A percentile compares a stretch with the other conserved stretches of the same genome.
Evolutionary conservation across 768 basidiomycete genomes (phyloP).

Genomic region (Brasilioporus rufonigricans): DNA sequence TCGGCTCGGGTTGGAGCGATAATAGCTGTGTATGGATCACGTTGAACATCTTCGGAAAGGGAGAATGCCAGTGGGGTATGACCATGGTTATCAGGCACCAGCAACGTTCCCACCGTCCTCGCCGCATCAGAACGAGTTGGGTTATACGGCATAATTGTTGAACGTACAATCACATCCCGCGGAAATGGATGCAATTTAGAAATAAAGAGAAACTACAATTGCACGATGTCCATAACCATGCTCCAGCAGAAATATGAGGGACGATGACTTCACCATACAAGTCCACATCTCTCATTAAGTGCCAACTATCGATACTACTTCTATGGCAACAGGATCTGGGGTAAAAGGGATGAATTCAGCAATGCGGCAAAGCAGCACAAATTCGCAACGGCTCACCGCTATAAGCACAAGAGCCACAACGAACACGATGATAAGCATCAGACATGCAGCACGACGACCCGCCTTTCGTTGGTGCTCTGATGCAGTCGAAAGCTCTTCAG

Average conservation of each 20-base stretch:
- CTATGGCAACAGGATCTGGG: conserved; percentile 28
- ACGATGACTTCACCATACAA: conserved; percentile 6
- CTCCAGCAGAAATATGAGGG: conserved; percentile 1
- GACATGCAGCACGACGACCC: conserved; percentile 83
- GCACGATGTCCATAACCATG: conserved; percentile 15
- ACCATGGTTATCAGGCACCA: neutral
- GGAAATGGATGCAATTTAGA: conserved; percentile 16
- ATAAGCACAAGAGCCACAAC: conserved; percentile 88
- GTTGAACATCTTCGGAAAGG: neutral
- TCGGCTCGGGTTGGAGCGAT: neutral
- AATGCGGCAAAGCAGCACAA: neutral
- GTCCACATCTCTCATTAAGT: neutral
- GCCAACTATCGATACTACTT: neutral
- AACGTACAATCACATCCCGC: neutral
- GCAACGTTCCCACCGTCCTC: neutral
- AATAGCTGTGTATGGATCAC: too few relatives aligned
- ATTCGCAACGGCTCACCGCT: conserved; percentile 61
- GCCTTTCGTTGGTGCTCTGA: conserved; percentile 94
- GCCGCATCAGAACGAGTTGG: neutral
- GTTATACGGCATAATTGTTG: neutral
- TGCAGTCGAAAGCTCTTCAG: conserved; percentile 84
- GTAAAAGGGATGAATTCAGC: neutral
- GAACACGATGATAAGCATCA: conserved; percentile 83
- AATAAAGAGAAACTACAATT: conserved; percentile 26
- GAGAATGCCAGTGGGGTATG: neutral